Evolutionary conservation across 2,329 filamentous ascomycete species (phyloP), one percentile per base, ranked within the genome.

Genomic region (Lizonia empirigonia): DNA sequence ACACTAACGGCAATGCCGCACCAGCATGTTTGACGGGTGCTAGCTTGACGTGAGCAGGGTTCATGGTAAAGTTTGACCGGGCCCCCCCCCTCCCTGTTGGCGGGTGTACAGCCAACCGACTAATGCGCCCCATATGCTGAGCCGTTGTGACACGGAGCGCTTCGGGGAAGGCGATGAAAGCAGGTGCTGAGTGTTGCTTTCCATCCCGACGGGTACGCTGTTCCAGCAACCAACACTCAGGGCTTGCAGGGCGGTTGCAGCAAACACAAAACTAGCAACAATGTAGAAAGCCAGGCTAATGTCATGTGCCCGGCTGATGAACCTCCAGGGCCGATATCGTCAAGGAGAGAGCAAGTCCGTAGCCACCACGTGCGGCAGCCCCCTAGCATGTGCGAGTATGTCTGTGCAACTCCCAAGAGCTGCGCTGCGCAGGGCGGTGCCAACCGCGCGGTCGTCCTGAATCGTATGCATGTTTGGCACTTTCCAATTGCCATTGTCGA

Each of bases 351-450:
- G 33, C 27, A 48, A 35, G 34, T 38, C 32, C 45, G 44, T 51
- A 52, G 53, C 59, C 58, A 60, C 60, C 59, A 64, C 58, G 57
- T 63, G 60, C 53, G 44, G 51, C 55, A 58, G 38, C 26, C 46
- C 36, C 52, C 55, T 50, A 37, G 41, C 44, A 37, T 44, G 45
- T 50, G 48, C 52, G 40, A 41, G 37, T 40, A 35, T 49, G 55
- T 55, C 57, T 56, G 57, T 57, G 54, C 57, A 55, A 40, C 26
- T 34, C 59, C 50, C 26, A 51, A 42, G 54, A 65, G 53, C 52
- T 42, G 20, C 51, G 37, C 46, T 48, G 56, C 44, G 55, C 47
- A 55, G 32, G 30, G 51, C 56, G 53, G 54, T 55, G 47, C 53
- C 50, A 56, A 22, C 59, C 53, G 55, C 51, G 49, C 52, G 37